Conservation (phyloP, 2,329 filamentous ascomycete species). For the Hypoxylon sp. region DNA sequence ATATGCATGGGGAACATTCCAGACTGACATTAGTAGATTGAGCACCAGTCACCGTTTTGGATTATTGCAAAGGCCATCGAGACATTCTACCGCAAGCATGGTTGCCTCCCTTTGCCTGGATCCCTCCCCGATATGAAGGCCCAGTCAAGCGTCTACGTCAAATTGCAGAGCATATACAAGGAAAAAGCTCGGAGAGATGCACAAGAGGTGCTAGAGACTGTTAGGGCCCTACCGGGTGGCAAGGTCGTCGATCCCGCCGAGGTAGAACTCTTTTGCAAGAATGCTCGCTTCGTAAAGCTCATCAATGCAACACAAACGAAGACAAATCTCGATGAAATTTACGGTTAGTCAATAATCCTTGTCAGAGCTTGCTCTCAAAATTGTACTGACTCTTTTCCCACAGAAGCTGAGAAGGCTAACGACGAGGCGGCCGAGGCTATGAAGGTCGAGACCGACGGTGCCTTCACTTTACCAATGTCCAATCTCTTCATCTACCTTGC, state of each 20-base stretch:
- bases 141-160: constrained; percentile 88
- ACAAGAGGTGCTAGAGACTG: constrained; percentile 77
- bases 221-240: constrained; percentile 67
- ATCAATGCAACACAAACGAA: constrained; percentile 70
- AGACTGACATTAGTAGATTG: constrained; percentile 54
- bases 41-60: constrained; percentile 81
- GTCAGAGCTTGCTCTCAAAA: constrained; percentile 26
- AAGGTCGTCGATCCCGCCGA: constrained; percentile 76
- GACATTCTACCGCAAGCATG: constrained; percentile 80
- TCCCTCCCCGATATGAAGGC: constrained; percentile 98
- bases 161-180: constrained; percentile 94
- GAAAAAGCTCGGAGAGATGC: constrained; percentile 84
- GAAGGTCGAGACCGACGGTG: constrained; percentile 53
- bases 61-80: constrained; percentile 85
- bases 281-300: constrained; percentile 91
- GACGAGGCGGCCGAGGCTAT: constrained; percentile 67
- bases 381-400: constrained; percentile 49
- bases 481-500: constrained; percentile 79
- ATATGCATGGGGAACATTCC: constrained; percentile 29
- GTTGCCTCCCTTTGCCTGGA: constrained; percentile 85
- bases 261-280: constrained; percentile 94
- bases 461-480: constrained; percentile 65
- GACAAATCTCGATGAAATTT: constrained; percentile 66
- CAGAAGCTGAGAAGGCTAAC: constrained; percentile 68
- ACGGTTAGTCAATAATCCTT: constrained; percentile 62